Conservation (phyloP, 1,284 basidiomycete genomes). For the Wallemia hederae region DNA sequence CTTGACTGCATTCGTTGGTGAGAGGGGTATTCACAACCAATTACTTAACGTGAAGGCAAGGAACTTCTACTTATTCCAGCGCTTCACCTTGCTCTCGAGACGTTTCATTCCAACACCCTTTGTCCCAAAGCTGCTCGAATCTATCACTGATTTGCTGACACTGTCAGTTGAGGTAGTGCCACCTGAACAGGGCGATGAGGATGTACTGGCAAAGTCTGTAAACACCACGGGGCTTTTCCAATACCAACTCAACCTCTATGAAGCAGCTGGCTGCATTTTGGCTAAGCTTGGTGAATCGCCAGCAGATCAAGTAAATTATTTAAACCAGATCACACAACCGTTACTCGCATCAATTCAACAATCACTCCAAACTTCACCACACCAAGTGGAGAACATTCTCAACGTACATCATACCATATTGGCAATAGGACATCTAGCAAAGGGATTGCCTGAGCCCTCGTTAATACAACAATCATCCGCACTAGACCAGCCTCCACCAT, state of each 20-base stretch:
- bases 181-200: slow-evolving; percentile 23
- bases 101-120: slow-evolving; percentile 50
- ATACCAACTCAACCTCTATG: slow-evolving; percentile 82
- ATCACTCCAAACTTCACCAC: slow-evolving; percentile 24
- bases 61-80: slow-evolving; percentile 72
- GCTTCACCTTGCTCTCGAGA: slow-evolving; percentile 62
- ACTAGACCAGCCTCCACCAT: slow-evolving; percentile 36
- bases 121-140: slow-evolving; percentile 37
- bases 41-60: slow-evolving; percentile 43
- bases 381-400: slow-evolving; percentile 27
- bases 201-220: slow-evolving; percentile 42
- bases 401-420: slow-evolving; percentile 86
- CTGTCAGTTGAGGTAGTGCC: neutral
- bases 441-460: slow-evolving; percentile 48
- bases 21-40: slow-evolving; percentile 61
- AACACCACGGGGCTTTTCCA: slow-evolving; percentile 46
- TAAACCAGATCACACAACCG: slow-evolving; percentile 41
- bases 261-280: slow-evolving; percentile 60
- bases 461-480: slow-evolving; percentile 22
- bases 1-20: slow-evolving; percentile 63
- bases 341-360: slow-evolving; percentile 44
- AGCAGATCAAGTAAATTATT: slow-evolving; percentile 3
- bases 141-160: slow-evolving; percentile 24
- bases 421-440: slow-evolving; percentile 77
- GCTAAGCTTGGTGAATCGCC: slow-evolving; percentile 34